Evolutionary conservation across 345 rosid species (phyloP), one percentile per base, ranked within the genome.

Genomic region (Acer saccharum): DNA sequence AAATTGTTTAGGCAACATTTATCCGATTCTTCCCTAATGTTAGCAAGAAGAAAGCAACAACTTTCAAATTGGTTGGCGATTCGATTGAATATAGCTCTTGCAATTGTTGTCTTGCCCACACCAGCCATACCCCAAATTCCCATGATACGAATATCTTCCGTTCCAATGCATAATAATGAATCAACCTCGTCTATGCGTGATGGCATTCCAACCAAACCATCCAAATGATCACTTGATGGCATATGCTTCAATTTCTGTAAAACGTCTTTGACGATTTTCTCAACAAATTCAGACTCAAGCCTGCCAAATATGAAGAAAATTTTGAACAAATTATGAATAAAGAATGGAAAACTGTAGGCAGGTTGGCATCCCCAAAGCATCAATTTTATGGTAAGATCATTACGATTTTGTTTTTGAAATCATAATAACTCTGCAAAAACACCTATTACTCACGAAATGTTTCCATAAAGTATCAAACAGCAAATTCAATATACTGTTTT

Each of bases 81-180:
- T n/a, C 61, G 18, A 46, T 81, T 74, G 74, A 63, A 79, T 7
- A 83, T 50, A 16, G 77, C 83, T 64, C 74, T 79, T 65, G 88
- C 86, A 52, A 86, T 29, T 9, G 87, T 75, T 7, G 84, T 84
- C 57, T 84, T 84, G 6, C 87, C 87, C 0, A 79, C 70, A 0
- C 85, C 85, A 21, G 85, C 79, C 73, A 79, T 73, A 4, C 87
- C 85, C 41, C 64, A 64, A 18, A 81, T 76, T 35, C 87, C 81
- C 13, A 70, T 29, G 16, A 81, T 35, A 2, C 25, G 67, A 25
- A 71, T 72, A 25, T 65, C 79, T 18, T 0, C 14, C 2, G 74
- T 50, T 3, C 21, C 67, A 8, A 48, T 16, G 11, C 41, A 0
- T 44, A 84, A 13, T 1, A 60, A 17, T 10, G 43, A n/a, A 7